phyloP scores from a whole-genome alignment of 129 eudicot genomes.

The Centella asiatica region DNA sequence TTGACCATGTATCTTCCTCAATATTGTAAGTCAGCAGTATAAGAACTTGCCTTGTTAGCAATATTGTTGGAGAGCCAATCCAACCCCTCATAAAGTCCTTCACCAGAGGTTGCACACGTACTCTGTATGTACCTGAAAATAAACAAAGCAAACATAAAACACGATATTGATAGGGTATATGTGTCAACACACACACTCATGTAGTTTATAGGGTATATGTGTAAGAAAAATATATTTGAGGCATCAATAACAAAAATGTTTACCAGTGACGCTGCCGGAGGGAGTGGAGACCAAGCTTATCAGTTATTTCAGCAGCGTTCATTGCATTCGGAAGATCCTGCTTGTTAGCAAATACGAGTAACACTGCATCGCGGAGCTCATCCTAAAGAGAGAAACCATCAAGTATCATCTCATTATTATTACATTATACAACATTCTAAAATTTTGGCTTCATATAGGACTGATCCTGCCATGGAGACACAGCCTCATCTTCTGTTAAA shows the following conservation, averaged over 20 bases:
- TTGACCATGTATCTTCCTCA: neutral
- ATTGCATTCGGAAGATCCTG: slow-evolving; percentile 99
- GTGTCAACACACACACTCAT: too few relatives aligned
- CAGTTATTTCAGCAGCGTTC: slow-evolving; percentile 99
- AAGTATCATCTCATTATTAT: neutral
- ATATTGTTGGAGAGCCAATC: slow-evolving; percentile 99
- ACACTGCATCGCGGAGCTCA: slow-evolving; percentile 98
- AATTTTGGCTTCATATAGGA: neutral
- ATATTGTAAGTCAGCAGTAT: neutral
- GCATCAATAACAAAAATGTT: neutral
- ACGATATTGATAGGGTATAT: neutral
- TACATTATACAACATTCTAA: neutral
- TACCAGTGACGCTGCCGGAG: slow-evolving; percentile 99
- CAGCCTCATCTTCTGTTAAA: too few relatives aligned
- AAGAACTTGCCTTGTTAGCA: slow-evolving; percentile 79
- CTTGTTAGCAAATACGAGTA: slow-evolving; percentile 98
- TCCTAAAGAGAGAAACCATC: slow-evolving; percentile 43
- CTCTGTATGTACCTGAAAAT: slow-evolving; percentile 96
- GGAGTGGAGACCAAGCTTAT: slow-evolving; percentile 99
- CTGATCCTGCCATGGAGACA: too few relatives aligned
- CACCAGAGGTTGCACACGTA: slow-evolving; percentile 99
- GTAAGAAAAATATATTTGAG: too few relatives aligned
- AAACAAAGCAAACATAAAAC: slow-evolving; percentile 1
- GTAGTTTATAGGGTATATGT: too few relatives aligned
- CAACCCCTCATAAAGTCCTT: slow-evolving; percentile 95